A percentile compares a stretch with the other conserved stretches of the same genome.
Evolutionary conservation across 2,329 filamentous ascomycete species (phyloP).

Genomic region (Pseudocercospora crystallina): DNA sequence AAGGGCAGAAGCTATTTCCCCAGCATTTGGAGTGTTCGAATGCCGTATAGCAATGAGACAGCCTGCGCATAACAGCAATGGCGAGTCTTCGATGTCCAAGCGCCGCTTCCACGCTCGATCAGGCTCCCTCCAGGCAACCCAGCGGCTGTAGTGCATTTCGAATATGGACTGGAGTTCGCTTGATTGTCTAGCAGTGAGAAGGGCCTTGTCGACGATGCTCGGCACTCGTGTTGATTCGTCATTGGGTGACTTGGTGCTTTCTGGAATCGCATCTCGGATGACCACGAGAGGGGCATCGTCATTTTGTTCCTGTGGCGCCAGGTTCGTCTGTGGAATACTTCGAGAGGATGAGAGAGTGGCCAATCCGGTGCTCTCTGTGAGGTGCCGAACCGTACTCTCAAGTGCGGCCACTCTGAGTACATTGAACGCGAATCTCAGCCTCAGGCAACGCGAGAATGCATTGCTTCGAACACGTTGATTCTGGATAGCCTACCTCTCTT

Average conservation of each 20-base stretch:
- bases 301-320: background rate
- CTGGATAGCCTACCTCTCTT: background rate
- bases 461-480: too few species aligned
- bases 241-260: background rate
- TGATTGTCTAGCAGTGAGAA: background rate
- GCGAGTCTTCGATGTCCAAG: constrained; percentile 1
- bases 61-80: constrained; percentile 9
- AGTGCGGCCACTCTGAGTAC: background rate
- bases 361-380: background rate
- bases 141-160: constrained; percentile 5
- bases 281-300: constrained; percentile 5
- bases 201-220: constrained; percentile 8
- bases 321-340: background rate
- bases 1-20: constrained; percentile 2
- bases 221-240: background rate
- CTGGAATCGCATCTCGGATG: constrained; percentile 7
- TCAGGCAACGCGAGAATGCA: too few species aligned
- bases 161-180: constrained; percentile 5
- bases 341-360: background rate
- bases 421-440: background rate
- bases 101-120: background rate
- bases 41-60: constrained; percentile 13
- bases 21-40: constrained; percentile 2
- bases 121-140: constrained; percentile 3
- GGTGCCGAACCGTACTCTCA: background rate